Base-by-base conservation (phyloP, 441 rosid genomes). In the Biscutella auriculata region DNA sequence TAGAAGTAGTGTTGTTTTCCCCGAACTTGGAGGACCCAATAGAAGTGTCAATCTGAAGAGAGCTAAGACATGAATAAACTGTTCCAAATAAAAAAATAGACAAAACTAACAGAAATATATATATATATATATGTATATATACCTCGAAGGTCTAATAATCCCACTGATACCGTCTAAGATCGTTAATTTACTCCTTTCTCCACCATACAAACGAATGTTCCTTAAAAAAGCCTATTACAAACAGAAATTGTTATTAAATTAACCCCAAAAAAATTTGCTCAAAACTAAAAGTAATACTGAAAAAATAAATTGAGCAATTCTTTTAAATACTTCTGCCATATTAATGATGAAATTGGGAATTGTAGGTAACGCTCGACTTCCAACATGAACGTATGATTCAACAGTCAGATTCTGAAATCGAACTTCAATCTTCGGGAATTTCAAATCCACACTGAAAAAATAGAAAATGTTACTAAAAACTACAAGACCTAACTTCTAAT, bases 1-100 rank as follows among this genome's bases (percentile, higher is more conserved):
- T 79, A 88, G 65, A 55, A 93, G 85, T n/a, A 93, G 50, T 1
- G 93, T 87, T 6, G 99, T 93, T 82, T 93, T 93, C 62, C 99
- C 99, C 5, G 96, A 87, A 85, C 97, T 87, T 23, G 99, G 99
- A 76, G 98, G 99, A 58, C 99, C 99, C 71, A 93, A 74, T 36
- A 93, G 66, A 56, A 93, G 82, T 19, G 99, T 93, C 70, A 93
- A 73, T 72, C 99, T 93, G 66, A 51, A 70, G 33, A 70, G 33
- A 19, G 23, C 32, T 19, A 63, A 63, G 2, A 44, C 13, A 23
- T 27, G 5, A 59, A 53, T 19, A 8, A 49, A 63, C 14, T 33
- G 23, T 19, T 19, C 23, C 23, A 19, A 19, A 45, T 15, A 66
- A 8, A 33, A 44, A 66, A 39, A 14, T 26, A 9, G 21, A 34